phyloP scores from a whole-genome alignment of 257 asterid genomes.

The Henckelia pumila region DNA sequence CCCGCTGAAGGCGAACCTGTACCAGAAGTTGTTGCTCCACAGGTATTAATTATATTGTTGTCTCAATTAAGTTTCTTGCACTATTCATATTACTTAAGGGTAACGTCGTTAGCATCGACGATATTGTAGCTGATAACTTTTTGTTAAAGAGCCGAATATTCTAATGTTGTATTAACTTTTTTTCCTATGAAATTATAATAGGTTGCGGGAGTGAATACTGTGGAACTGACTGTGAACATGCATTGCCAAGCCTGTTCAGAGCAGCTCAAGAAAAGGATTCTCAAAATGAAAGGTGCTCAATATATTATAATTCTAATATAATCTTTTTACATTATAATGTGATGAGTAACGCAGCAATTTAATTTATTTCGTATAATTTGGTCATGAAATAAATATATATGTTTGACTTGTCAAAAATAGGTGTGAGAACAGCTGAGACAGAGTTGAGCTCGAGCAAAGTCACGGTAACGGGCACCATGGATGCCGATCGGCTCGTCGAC shows the following conservation, averaged over 20 bases:
- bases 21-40: conserved; percentile 73
- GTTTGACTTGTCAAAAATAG: conserved; percentile 26
- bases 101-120: too few relatives aligned
- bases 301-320: too few relatives aligned
- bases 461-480: conserved; percentile 75
- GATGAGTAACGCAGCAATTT: background rate
- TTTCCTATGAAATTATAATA: conserved; percentile 19
- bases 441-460: conserved; percentile 67
- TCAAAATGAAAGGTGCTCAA: conserved; percentile 74
- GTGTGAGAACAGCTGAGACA: conserved; percentile 74
- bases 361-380: too few relatives aligned
- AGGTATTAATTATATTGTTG: conserved; percentile 40
- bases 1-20: conserved; percentile 71
- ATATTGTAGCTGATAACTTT: too few relatives aligned
- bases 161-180: too few relatives aligned
- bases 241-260: conserved; percentile 87
- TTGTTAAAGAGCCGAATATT: too few relatives aligned
- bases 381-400: background rate
- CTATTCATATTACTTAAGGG: background rate
- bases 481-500: conserved; percentile 66
- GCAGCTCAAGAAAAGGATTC: conserved; percentile 80
- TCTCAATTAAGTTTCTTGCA: too few relatives aligned
- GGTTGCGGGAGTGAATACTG: conserved; percentile 61
- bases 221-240: conserved; percentile 76
- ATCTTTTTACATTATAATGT: background rate